Evolutionary conservation across 306 rosid species (phyloP).

Genomic region (Mimosa pudica): DNA sequence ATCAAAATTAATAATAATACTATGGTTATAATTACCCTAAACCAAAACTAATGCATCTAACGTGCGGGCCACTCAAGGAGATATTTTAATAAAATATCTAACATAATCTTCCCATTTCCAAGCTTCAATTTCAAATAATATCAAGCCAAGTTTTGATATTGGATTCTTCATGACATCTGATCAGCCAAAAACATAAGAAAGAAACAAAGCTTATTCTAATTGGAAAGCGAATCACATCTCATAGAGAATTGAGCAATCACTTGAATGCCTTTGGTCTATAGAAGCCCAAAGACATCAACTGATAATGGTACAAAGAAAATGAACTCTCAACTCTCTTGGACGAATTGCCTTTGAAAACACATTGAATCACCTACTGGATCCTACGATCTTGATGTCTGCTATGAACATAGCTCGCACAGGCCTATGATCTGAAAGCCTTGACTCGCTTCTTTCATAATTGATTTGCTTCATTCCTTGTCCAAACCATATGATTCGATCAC

Average conservation of each 20-base stretch:
- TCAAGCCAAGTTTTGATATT: neutral
- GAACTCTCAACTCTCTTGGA: conserved; percentile 38
- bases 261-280: conserved; percentile 22
- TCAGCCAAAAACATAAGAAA: neutral
- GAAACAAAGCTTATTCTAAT: conserved; percentile 2
- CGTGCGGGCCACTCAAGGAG: no score
- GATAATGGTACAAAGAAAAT: neutral
- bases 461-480: conserved; percentile 60
- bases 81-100: no score
- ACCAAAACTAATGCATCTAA: no score
- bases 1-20: no score
- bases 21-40: no score
- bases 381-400: conserved; percentile 37
- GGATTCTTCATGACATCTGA: conserved; percentile 13
- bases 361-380: conserved; percentile 23
- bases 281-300: conserved; percentile 6
- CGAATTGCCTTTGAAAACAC: conserved; percentile 20
- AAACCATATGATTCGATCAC: conserved; percentile 60
- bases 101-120: neutral
- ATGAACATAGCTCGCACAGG: conserved; percentile 52
- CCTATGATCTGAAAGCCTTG: conserved; percentile 55
- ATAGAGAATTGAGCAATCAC: conserved; percentile 34
- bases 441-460: conserved; percentile 45
- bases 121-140: neutral
- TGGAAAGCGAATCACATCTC: conserved; percentile 33